These are phyloP conservation scores for Fraxinus velutina DNA, from an alignment of 305 asterid species.

Conservation along the genomic window DNA sequence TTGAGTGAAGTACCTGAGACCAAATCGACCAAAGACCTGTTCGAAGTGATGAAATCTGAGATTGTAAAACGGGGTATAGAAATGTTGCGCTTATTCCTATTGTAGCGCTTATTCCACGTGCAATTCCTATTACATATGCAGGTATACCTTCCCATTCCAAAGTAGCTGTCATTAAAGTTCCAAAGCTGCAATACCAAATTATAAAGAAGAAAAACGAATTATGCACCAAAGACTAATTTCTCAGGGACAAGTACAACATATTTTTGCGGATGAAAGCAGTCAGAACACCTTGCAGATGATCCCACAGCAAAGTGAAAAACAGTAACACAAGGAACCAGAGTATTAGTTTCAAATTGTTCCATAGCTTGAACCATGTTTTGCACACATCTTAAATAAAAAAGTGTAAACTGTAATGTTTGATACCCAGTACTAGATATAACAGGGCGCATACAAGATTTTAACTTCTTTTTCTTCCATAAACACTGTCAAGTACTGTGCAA, in stretches of 20 bases:
- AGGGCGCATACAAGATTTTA: neutral
- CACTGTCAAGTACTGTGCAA: neutral
- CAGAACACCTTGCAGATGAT: neutral
- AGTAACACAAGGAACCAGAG: neutral
- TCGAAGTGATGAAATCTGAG: slow-evolving; percentile 59
- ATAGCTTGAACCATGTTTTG: neutral
- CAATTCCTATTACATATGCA: slow-evolving; percentile 73
- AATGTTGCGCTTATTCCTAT: slow-evolving; percentile 84
- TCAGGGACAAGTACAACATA: neutral
- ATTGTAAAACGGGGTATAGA: slow-evolving; percentile 58
- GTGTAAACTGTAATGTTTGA: neutral
- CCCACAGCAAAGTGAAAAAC: neutral
- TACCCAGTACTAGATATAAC: neutral
- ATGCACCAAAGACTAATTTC: neutral
- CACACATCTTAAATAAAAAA: neutral
- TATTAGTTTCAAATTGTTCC: neutral
- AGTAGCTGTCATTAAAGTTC: slow-evolving; percentile 86
- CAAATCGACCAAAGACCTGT: slow-evolving; percentile 94
- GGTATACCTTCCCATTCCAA: slow-evolving; percentile 89
- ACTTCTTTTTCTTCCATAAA: neutral
- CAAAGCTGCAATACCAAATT: slow-evolving; percentile 51
- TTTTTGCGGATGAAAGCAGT: neutral
- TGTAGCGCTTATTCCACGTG: slow-evolving; percentile 68
- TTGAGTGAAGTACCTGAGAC: slow-evolving; percentile 58
- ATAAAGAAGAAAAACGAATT: neutral